phyloP scores from a whole-genome alignment of 345 rosid genomes.

The Dovyalis caffra region DNA sequence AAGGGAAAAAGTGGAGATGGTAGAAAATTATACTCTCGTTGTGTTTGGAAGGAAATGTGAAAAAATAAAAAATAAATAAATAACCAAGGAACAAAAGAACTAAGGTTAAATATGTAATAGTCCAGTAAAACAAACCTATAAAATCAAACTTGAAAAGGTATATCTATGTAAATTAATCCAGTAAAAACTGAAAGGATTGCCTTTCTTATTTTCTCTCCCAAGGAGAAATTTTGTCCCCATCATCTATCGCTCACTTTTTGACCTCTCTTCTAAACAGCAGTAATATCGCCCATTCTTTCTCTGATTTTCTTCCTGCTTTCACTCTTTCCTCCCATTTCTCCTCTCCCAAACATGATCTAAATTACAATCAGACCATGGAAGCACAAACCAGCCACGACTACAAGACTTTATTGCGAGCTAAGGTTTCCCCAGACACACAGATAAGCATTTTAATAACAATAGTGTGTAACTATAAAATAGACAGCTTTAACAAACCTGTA shows the following conservation, averaged over 20 bases:
- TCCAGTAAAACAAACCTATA: background rate
- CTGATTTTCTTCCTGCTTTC: background rate
- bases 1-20: too few relatives aligned
- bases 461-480: background rate
- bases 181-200: background rate
- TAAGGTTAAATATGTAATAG: background rate
- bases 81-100: background rate
- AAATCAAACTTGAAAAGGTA: background rate
- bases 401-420: background rate
- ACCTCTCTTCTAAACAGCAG: background rate
- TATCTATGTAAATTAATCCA: background rate
- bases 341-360: background rate
- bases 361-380: background rate
- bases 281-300: background rate
- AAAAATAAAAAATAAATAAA: too few relatives aligned
- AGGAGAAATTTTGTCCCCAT: background rate
- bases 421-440: background rate
- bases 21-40: background rate
- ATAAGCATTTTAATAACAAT: background rate
- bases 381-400: background rate
- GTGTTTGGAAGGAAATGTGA: background rate
- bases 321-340: background rate
- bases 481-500: constrained; percentile 68
- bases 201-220: background rate
- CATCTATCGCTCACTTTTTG: background rate